Evolutionary conservation across 495 filamentous ascomycete genomes (phyloP).

Genomic region (Tuber umbilicatum): DNA sequence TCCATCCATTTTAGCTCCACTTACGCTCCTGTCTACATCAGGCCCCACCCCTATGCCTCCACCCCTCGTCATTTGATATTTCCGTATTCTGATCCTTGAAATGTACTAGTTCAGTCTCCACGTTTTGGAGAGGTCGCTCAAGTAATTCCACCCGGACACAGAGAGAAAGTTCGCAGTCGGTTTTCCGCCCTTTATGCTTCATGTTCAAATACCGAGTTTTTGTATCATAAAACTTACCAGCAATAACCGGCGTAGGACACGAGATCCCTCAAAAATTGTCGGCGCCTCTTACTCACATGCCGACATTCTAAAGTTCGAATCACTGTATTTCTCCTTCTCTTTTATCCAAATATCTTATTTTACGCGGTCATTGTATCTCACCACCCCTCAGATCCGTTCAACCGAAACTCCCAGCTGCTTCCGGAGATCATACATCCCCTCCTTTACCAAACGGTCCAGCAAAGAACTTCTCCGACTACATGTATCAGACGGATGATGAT

Average conservation of each 20-base stretch:
- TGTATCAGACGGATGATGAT: conserved; percentile 66
- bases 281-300: conserved; percentile 95
- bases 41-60: neutral
- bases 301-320: conserved; percentile 81
- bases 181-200: conserved; percentile 7
- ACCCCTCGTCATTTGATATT: neutral
- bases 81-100: conserved; percentile 30
- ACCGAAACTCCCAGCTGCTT: conserved; percentile 54
- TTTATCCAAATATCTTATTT: conserved; percentile 21
- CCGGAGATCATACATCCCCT: conserved; percentile 24
- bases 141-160: conserved; percentile 43
- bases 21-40: neutral
- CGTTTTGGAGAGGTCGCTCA: conserved; percentile 75
- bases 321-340: conserved; percentile 48
- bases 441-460: conserved; percentile 26
- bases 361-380: conserved; percentile 45
- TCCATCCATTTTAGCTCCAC: neutral
- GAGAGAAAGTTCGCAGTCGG: conserved; percentile 40
- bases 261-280: conserved; percentile 72
- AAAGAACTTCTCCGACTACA: conserved; percentile 63
- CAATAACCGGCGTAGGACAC: conserved; percentile 44
- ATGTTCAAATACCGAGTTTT: neutral
- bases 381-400: conserved; percentile 50
- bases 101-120: conserved; percentile 63
- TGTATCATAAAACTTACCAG: neutral